Base-by-base conservation (phyloP, 345 rosid species). In the Populus davidiana region DNA sequence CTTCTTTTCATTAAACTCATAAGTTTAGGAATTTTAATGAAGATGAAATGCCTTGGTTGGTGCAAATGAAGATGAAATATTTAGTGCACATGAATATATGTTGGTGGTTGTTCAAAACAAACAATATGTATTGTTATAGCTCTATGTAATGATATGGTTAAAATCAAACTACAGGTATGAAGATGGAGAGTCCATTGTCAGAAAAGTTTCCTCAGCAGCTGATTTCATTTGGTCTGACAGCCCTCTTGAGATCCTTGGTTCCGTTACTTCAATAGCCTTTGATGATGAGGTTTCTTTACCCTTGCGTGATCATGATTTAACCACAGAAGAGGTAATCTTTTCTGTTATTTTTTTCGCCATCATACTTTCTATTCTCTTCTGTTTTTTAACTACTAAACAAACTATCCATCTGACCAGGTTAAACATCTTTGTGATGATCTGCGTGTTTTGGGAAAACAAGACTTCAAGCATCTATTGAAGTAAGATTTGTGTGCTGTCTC, bases 191-290 rank as follows among this genome's bases (percentile, higher is more conserved):
- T 83, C 94, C 66, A 77, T 88, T 74, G 78, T 92, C 78, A 88
- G 93, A 80, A 93, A 82, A 85, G 92, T 86, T 35, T 83, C 94
- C 65, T 87, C 93, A 50, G 98, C 94, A 49, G 78, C 94, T 78
- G 97, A 93, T 76, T 96, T 96, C 77, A 86, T 93, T 77, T 87
- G 89, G 90, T 92, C 98, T n/a, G 94, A 86, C 65, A 78, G 81
- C 54, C 97, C 98, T 80, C 96, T 96, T 70, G 99, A 96, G 85
- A 49, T 93, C 82, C 98, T 96, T 76, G 97, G 99, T 69, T 91
- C 94, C 0, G 92, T 90, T 81, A 91, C 97, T 72, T 83, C 90
- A 63, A 86, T 96, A 85, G 72, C 88, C 59, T 93, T 96, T 70
- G 92, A 87, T 43, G 95, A 89, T 85, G 77, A 89, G 50, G 78